Conservation (phyloP, 73 alveolate species). For the Symbiodinium natans region DNA sequence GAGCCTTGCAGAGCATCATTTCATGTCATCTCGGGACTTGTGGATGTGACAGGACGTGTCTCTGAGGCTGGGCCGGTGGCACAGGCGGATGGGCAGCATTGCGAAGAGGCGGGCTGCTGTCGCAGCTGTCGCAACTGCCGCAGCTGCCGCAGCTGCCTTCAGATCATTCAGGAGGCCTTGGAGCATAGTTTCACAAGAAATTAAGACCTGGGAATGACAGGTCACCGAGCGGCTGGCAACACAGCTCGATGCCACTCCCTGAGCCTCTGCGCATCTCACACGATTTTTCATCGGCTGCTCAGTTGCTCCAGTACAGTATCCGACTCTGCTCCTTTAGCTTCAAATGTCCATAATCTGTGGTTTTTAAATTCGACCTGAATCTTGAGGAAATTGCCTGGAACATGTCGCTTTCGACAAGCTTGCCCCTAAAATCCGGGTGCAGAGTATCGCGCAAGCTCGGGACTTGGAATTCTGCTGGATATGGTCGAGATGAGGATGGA, state of each 20-base stretch:
- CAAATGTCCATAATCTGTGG: not conserved
- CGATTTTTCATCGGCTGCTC: not conserved
- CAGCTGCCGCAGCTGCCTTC: too few relatives aligned
- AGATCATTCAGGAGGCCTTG: too few relatives aligned
- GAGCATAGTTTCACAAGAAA: too few relatives aligned
- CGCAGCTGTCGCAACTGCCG: too few relatives aligned
- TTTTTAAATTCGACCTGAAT: not conserved
- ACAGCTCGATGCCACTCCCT: not conserved
- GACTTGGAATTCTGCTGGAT: too few relatives aligned
- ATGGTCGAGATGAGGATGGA: not conserved
- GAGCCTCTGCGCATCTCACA: not conserved
- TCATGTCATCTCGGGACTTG: too few relatives aligned
- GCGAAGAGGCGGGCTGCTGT: not conserved
- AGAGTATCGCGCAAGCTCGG: too few relatives aligned
- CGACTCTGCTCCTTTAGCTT: not conserved
- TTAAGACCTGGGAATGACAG: not conserved
- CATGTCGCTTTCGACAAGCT: constrained; percentile 8
- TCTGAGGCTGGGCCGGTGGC: not conserved
- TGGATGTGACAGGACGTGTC: too few relatives aligned
- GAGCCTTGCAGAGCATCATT: too few relatives aligned
- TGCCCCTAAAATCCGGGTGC: not conserved
- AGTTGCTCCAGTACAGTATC: not conserved
- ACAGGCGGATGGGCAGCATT: not conserved
- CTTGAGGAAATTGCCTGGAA: not conserved
- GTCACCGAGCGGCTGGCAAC: not conserved